Percentiles rank a stretch among this genome's conserved stretches.
phyloP scores from a whole-genome alignment of 192 early-diverging fungal genomes.

The Entomortierella parvispora region DNA sequence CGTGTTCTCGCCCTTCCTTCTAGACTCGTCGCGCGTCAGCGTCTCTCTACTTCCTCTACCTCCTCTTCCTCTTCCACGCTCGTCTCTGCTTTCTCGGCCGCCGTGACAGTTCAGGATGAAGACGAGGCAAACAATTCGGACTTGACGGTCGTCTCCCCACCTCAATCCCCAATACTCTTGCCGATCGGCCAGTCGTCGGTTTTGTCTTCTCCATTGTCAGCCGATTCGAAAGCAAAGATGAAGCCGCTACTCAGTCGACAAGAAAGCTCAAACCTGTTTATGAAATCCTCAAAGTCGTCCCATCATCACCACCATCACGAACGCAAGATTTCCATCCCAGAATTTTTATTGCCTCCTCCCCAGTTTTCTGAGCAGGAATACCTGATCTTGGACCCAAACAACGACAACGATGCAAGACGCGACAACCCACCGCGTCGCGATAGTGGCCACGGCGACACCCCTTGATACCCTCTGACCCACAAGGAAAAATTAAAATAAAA shows the following conservation, averaged over 20 bases:
- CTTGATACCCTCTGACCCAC: background rate
- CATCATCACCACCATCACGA: slow-evolving; percentile 13
- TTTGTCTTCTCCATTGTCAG: too few relatives aligned
- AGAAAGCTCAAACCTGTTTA: too few relatives aligned
- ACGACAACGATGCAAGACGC: background rate
- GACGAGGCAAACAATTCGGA: slow-evolving; percentile 21
- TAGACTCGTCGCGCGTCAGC: background rate
- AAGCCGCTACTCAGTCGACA: too few relatives aligned
- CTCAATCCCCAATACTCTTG: background rate
- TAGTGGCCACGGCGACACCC: slow-evolving; percentile 34
- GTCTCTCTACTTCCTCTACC: background rate
- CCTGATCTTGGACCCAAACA: slow-evolving; percentile 25
- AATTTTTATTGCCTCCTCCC: slow-evolving; percentile 33
- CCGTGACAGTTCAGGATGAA: background rate
- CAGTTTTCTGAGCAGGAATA: slow-evolving; percentile 29
- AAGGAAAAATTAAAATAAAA: too few relatives aligned
- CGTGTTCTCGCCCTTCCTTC: background rate
- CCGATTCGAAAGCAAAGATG: too few relatives aligned
- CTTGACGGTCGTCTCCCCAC: slow-evolving; percentile 7
- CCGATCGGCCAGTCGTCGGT: background rate
- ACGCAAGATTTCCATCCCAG: slow-evolving; percentile 42
- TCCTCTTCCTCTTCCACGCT: background rate
- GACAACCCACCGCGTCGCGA: slow-evolving; percentile 35
- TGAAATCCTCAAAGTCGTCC: background rate
- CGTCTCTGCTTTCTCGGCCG: background rate